Evolutionary conservation across 192 early-diverging fungal genomes (phyloP), one percentile per base, ranked within the genome.

Genomic region (Backusella liffmaniae): DNA sequence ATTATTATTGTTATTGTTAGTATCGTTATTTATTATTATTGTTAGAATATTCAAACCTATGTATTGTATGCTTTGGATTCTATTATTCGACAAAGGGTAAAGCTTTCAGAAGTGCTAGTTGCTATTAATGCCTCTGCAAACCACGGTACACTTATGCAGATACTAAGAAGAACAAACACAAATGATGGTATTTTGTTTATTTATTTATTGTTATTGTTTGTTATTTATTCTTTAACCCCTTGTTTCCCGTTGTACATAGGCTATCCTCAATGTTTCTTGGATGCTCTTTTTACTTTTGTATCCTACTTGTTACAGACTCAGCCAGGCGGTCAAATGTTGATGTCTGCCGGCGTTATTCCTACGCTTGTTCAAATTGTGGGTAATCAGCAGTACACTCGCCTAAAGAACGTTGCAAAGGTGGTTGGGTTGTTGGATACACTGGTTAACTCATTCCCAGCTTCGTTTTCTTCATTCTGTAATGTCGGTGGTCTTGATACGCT

Each of bases 51-150:
- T 26, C 95, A 96, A 84, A 92, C 94, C 10, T 91, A 90, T 13
- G 91, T 94, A 8, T 78, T 97, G 15, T 89, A 92, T 76, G 92
- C 92, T 16, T 77, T 99, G 65, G 97, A 98, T 76, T 92, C 88
- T 49, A 84, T 99, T 59, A 88, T 93, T 23, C 91, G 93, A 73
- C 90, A 95, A 77, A 90, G 95, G 49, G 84, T 79, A 41, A 91
- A 92, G 71, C 83, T 95, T 1, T 84, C 85, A 29, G 96, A 96
- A 59, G 93, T 97, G 1, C 85, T 97, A 49, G 89, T 92, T 15
- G 94, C 96, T 1, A 81, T 98, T 67, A 97, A 96, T 72, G 95
- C 95, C 1, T 94, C 95, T 2, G 96, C 95, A 4, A 97, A 96
- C 75, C 96, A 98, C 74, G 98, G 98, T 29, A 89, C 92, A 34